phyloP scores from a whole-genome alignment of 1,139 yeast species.

The Eremothecium sinecaudum region DNA sequence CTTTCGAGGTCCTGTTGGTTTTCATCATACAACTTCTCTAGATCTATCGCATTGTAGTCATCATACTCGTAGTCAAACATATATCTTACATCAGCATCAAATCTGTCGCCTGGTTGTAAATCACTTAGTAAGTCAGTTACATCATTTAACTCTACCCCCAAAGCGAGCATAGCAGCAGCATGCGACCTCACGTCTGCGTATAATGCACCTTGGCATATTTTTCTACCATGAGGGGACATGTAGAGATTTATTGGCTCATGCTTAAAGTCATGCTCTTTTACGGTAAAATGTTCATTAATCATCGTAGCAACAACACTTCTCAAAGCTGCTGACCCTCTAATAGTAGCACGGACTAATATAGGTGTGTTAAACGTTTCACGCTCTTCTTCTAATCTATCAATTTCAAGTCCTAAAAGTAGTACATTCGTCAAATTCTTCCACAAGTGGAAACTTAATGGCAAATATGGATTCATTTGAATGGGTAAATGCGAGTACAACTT shows the following conservation, averaged over 20 bases:
- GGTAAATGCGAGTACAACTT: conserved; percentile 38
- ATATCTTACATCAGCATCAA: conserved; percentile 64
- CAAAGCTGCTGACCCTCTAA: conserved; percentile 56
- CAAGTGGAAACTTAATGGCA: conserved; percentile 43
- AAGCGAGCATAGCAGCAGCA: conserved; percentile 38
- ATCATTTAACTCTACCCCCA: conserved; percentile 39
- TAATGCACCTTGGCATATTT: conserved; percentile 47
- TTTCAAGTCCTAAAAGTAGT: conserved; percentile 48
- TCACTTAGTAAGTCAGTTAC: conserved; percentile 47
- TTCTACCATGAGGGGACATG: conserved; percentile 54
- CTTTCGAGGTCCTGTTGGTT: conserved; percentile 23
- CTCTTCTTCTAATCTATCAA: conserved; percentile 51
- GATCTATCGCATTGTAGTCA: conserved; percentile 26
- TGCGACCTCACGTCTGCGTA: conserved; percentile 45
- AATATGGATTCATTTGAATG: conserved; percentile 46
- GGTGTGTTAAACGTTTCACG: conserved; percentile 39
- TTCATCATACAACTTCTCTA: conserved; percentile 25
- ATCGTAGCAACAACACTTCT: conserved; percentile 53
- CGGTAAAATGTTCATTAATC: conserved; percentile 38
- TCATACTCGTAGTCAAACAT: conserved; percentile 55
- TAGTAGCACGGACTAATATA: conserved; percentile 39
- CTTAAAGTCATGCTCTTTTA: conserved; percentile 42
- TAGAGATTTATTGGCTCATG: conserved; percentile 48
- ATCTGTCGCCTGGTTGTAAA: conserved; percentile 54
- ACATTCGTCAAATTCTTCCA: conserved; percentile 61